A percentile compares a stretch with the other conserved stretches of the same genome.
phyloP scores from a whole-genome alignment of 352 stramenopile genomes.

The Phytophthora pistaciae region DNA sequence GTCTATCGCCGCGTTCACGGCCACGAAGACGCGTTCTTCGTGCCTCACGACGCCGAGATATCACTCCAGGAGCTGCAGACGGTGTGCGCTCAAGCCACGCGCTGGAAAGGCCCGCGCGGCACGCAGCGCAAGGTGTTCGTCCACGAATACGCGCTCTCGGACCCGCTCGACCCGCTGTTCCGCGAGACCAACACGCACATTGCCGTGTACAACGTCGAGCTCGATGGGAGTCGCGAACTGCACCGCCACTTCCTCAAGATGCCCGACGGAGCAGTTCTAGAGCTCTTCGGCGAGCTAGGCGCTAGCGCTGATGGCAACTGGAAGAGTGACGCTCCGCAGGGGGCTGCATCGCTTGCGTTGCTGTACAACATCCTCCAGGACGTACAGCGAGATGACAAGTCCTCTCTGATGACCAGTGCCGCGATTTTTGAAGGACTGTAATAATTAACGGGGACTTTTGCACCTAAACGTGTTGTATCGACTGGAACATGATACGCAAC shows the following conservation, averaged over 20 bases:
- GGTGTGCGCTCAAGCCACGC: constrained; percentile 68
- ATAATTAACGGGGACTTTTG: not conserved
- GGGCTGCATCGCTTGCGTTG: constrained; percentile 47
- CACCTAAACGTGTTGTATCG: not conserved
- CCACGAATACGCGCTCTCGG: constrained; percentile 79
- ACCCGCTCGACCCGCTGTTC: constrained; percentile 73
- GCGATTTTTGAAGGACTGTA: constrained; percentile 36
- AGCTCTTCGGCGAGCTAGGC: constrained; percentile 82
- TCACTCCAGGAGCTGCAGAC: constrained; percentile 73
- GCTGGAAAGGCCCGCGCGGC: constrained; percentile 70
- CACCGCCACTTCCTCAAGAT: constrained; percentile 91
- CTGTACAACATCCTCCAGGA: constrained; percentile 68
- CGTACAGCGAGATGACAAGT: constrained; percentile 37
- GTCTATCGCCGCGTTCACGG: constrained; percentile 84
- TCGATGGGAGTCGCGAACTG: constrained; percentile 64
- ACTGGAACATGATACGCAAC: too few relatives aligned
- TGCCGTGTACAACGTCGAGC: constrained; percentile 81
- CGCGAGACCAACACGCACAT: constrained; percentile 81
- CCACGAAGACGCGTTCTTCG: constrained; percentile 78
- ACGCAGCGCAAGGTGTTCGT: constrained; percentile 82
- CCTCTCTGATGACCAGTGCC: constrained; percentile 7
- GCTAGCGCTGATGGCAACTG: constrained; percentile 47
- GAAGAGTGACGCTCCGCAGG: constrained; percentile 43
- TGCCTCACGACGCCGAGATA: constrained; percentile 91
- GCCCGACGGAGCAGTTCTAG: constrained; percentile 84